Evolutionary conservation across 2,329 filamentous ascomycete genomes (phyloP), one percentile per base, ranked within the genome.

Genomic region (Fonsecaea multimorphosa): DNA sequence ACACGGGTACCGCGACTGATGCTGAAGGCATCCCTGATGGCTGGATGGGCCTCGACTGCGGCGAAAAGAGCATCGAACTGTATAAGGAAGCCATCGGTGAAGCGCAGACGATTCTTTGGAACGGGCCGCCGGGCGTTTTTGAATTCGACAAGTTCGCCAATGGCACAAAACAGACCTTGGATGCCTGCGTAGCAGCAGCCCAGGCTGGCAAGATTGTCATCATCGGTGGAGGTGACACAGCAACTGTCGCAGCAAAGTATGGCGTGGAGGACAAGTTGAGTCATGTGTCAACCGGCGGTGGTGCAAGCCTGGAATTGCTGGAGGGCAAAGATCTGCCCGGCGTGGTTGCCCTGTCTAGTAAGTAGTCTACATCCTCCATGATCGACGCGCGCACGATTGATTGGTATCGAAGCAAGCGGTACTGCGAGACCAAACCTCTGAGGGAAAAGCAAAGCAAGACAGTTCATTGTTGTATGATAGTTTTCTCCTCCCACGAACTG

Each of bases 261-360:
- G 89, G 89, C 62, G 94, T 92, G 70, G 95, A 99, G 86, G 89
- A 92, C 81, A 96, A 98, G 88, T 87, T 98, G 77, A 97, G 93
- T 84, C 95, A 99, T 84, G 95, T 99, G 70, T 97, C 93, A 58
- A 99, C 95, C 34, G 95, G 95, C 73, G 95, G 95, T 76, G 95
- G 95, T 82, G 95, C 95, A 72, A 94, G 90, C 74, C 85, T 99
- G 76, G 95, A 99, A 86, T 85, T 99, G 75, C 88, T 99, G 70
- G 95, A 99, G 87, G 95, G 95, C 81, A 99, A 99, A 87, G 94
- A 92, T 71, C 86, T 99, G 76, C 95, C 95, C 64, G 95, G 95
- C 85, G 93, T 99, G 70, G 85, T 86, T 76, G 94, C 94, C 74
- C 88, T 99, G 79, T 97, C 93, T 81, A 87, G 83, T 83, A 88